Percentiles rank a stretch among this genome's conserved stretches.
These are phyloP conservation scores for Kazachstania sp. DNA, from an alignment of 1,139 yeast genomes.

Conservation along the genomic window DNA sequence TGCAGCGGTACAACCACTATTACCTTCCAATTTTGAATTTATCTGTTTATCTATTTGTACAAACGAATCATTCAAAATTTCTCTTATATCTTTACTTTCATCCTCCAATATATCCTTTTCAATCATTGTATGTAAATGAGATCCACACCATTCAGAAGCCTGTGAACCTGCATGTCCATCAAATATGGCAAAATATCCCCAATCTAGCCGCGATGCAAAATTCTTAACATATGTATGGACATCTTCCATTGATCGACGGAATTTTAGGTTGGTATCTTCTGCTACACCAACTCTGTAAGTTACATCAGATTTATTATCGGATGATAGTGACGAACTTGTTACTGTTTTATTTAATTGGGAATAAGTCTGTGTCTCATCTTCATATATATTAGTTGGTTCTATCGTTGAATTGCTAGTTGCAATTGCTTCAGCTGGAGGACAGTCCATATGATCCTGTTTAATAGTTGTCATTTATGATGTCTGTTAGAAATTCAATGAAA, in stretches of 20 bases:
- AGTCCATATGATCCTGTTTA: not conserved
- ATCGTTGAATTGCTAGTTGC: not conserved
- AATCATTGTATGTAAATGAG: conserved; percentile 53
- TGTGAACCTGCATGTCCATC: conserved; percentile 98
- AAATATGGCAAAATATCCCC: conserved; percentile 93
- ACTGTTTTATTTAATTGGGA: not conserved
- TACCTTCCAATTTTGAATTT: conserved; percentile 47
- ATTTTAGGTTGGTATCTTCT: conserved; percentile 74
- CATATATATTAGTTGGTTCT: not conserved
- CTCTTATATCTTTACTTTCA: conserved; percentile 44
- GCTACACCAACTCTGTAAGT: conserved; percentile 80
- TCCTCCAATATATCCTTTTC: conserved; percentile 31
- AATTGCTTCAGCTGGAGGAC: not conserved
- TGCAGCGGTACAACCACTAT: conserved; percentile 91
- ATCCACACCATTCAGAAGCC: conserved; percentile 94
- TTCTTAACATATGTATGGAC: conserved; percentile 91
- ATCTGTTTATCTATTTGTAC: conserved; percentile 66
- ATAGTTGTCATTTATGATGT: not conserved
- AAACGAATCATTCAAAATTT: conserved; percentile 53
- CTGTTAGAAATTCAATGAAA: not conserved
- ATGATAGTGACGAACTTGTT: not conserved
- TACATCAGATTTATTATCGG: conserved; percentile 33
- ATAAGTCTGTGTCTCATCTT: not conserved
- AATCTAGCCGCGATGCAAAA: conserved; percentile 78
- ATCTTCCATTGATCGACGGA: conserved; percentile 90